Percentiles rank a stretch among this genome's conserved stretches.
Conservation (phyloP, 1,284 basidiomycete species). For the Trichosporon coremiiforme region DNA sequence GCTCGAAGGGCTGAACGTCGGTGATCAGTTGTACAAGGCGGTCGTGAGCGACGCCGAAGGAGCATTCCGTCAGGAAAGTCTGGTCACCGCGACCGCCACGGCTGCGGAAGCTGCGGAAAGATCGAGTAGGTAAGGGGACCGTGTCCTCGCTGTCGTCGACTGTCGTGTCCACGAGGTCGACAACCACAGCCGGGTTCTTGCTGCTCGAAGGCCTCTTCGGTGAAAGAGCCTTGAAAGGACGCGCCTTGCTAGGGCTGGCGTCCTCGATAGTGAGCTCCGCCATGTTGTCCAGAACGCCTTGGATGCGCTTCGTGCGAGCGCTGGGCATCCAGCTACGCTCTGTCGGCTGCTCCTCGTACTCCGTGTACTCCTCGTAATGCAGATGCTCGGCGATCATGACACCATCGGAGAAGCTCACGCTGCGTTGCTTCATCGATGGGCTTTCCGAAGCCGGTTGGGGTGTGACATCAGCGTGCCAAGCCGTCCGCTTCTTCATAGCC, state of each 20-base stretch:
- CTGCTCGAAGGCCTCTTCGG: neutral
- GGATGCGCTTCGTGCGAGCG: slow-evolving; percentile 73
- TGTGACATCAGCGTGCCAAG: slow-evolving; percentile 49
- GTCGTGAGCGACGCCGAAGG: slow-evolving; percentile 89
- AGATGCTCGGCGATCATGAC: slow-evolving; percentile 54
- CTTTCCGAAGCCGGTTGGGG: slow-evolving; percentile 30
- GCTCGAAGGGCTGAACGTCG: slow-evolving; percentile 91
- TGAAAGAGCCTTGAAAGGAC: slow-evolving; percentile 34
- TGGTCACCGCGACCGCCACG: slow-evolving; percentile 59
- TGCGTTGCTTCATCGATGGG: slow-evolving; percentile 63
- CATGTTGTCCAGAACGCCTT: slow-evolving; percentile 71
- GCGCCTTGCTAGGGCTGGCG: neutral
- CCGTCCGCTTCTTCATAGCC: slow-evolving; percentile 52
- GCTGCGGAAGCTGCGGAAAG: slow-evolving; percentile 34
- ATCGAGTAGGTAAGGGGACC: slow-evolving; percentile 25
- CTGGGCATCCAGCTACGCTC: slow-evolving; percentile 61
- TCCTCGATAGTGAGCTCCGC: slow-evolving; percentile 63
- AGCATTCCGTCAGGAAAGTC: slow-evolving; percentile 88
- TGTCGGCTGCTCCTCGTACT: slow-evolving; percentile 36
- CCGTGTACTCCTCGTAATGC: slow-evolving; percentile 24
- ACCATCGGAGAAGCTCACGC: slow-evolving; percentile 93
- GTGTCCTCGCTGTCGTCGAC: slow-evolving; percentile 30
- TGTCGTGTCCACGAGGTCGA: slow-evolving; percentile 21
- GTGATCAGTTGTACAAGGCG: slow-evolving; percentile 88
- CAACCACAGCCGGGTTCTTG: neutral